Conservation (phyloP, 2,329 filamentous ascomycete species). For the Fusarium floridanum region DNA sequence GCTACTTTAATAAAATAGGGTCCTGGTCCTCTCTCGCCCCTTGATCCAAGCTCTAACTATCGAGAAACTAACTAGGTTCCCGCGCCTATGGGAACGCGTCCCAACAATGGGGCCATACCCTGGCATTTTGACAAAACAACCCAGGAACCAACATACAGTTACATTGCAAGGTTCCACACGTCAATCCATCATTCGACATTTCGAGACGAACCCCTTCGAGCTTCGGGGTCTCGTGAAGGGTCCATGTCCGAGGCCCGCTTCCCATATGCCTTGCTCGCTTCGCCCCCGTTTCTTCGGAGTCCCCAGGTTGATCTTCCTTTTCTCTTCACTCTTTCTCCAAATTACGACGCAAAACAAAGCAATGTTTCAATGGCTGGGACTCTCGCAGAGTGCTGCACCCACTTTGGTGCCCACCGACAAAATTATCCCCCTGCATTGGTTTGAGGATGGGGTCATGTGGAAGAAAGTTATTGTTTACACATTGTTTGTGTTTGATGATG, state of each 20-base stretch:
- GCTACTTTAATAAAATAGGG: not conserved
- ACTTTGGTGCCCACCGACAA: constrained; percentile 20
- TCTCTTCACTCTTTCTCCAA: not conserved
- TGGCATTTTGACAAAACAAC: not conserved
- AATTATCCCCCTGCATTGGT: constrained; percentile 43
- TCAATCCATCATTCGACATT: not conserved
- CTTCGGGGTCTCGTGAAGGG: not conserved
- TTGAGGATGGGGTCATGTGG: constrained; percentile 44
- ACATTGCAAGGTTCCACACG: not conserved
- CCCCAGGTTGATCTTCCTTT: not conserved
- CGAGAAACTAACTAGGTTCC: not conserved
- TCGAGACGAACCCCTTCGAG: not conserved
- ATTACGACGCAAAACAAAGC: not conserved
- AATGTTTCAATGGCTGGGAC: not conserved
- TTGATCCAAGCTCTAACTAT: not conserved
- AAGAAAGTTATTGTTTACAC: constrained; percentile 41
- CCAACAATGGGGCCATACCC: not conserved
- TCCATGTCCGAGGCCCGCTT: not conserved
- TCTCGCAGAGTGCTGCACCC: not conserved
- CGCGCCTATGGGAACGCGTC: not conserved
- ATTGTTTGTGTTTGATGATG: constrained; percentile 46
- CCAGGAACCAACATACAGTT: not conserved
- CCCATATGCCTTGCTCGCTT: not conserved
- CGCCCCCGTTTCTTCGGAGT: not conserved
- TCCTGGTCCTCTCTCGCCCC: no score